Evolutionary conservation across 1,284 basidiomycete genomes (phyloP).

Genomic region (Leccinum pachyderme): DNA sequence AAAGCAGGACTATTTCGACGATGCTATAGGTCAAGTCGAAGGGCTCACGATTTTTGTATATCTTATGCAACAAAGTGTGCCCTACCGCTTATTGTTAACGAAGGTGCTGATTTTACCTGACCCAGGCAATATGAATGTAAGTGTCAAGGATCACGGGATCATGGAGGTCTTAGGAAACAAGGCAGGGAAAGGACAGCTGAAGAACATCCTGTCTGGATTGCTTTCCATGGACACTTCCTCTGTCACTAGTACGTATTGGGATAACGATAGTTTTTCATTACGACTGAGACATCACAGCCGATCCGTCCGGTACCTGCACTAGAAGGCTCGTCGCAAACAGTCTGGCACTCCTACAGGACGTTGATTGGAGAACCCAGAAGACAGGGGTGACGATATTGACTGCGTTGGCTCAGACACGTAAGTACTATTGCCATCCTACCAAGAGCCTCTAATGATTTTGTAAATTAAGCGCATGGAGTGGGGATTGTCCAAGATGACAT

Average conservation of each 20-base stretch:
- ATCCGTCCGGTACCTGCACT: slow-evolving; percentile 6
- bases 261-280: background rate
- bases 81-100: background rate
- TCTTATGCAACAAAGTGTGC: slow-evolving; percentile 14
- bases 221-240: slow-evolving; percentile 20
- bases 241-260: slow-evolving; percentile 6
- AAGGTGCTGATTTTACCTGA: slow-evolving; percentile 2
- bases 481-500: slow-evolving; percentile 7
- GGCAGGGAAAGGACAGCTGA: slow-evolving; percentile 7
- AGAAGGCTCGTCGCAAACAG: background rate
- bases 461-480: background rate
- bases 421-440: background rate
- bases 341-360: slow-evolving; percentile 2
- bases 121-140: background rate
- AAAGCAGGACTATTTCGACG: slow-evolving; percentile 10
- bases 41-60: slow-evolving; percentile 11
- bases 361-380: slow-evolving; percentile 8
- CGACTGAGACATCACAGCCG: background rate
- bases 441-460: background rate
- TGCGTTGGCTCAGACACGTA: background rate
- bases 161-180: slow-evolving; percentile 16
- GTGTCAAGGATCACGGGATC: slow-evolving; percentile 9
- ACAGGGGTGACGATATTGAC: background rate
- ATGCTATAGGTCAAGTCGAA: slow-evolving; percentile 11
- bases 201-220: slow-evolving; percentile 6